Evolutionary conservation across 2,329 filamentous ascomycete genomes (phyloP).

Genomic region (Dactylellina cionopaga): DNA sequence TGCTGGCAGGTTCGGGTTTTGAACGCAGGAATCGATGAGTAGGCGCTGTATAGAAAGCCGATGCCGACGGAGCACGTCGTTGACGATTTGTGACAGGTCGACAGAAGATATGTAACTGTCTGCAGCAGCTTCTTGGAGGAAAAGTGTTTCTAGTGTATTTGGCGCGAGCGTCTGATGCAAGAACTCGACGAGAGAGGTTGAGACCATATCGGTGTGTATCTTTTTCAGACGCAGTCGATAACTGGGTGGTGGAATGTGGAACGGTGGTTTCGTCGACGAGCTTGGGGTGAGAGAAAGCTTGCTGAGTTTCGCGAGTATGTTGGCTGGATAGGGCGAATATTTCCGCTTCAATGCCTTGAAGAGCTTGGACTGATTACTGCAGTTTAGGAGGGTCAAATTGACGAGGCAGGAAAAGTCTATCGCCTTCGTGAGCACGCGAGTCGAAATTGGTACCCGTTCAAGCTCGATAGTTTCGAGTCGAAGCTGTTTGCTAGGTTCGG

Average conservation of each 20-base stretch:
- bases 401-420: conserved; percentile 80
- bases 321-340: conserved; percentile 63
- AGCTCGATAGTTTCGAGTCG: conserved; percentile 77
- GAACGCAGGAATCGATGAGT: conserved; percentile 64
- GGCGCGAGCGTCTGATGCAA: conserved; percentile 80
- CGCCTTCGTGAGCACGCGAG: conserved; percentile 74
- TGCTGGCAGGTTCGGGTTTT: conserved; percentile 53
- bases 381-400: conserved; percentile 77
- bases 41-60: conserved; percentile 76
- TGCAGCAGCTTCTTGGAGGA: conserved; percentile 73
- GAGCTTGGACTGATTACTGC: conserved; percentile 75
- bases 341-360: conserved; percentile 77
- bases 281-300: conserved; percentile 48
- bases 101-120: conserved; percentile 67
- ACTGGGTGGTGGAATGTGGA: conserved; percentile 61
- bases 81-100: conserved; percentile 76
- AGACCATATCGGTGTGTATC: conserved; percentile 78
- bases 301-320: conserved; percentile 56
- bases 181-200: conserved; percentile 75
- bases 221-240: conserved; percentile 75
- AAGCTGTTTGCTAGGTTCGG: conserved; percentile 62
- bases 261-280: conserved; percentile 56
- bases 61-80: conserved; percentile 75
- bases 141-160: conserved; percentile 80
- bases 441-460: conserved; percentile 77